phyloP scores from a whole-genome alignment of 192 early-diverging fungal genomes.

The Ambispora gerdemannii region DNA sequence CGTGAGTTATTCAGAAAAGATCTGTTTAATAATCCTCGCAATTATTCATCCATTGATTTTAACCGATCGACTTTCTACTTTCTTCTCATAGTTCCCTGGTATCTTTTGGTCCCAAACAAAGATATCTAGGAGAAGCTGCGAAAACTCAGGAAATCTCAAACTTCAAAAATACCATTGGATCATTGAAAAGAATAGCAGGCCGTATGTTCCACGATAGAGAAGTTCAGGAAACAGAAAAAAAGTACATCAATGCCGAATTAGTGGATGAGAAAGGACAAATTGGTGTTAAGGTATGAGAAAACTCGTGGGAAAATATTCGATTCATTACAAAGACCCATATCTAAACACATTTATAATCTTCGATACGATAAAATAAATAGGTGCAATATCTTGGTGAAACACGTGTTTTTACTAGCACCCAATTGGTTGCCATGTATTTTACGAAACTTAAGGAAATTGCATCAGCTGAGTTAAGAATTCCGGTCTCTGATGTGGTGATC shows the following conservation, averaged over 20 bases:
- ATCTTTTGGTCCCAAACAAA: conserved; percentile 92
- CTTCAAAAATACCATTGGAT: conserved; percentile 91
- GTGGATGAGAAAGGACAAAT: conserved; percentile 80
- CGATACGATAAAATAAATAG: conserved; percentile 30
- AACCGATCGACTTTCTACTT: not conserved
- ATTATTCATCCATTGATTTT: not conserved
- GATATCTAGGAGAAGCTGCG: conserved; percentile 91
- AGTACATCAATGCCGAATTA: conserved; percentile 79
- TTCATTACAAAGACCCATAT: not conserved
- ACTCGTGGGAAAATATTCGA: no score
- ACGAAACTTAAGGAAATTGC: conserved; percentile 90
- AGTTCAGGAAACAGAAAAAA: conserved; percentile 75
- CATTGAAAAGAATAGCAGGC: conserved; percentile 89
- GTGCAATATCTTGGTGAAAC: conserved; percentile 79
- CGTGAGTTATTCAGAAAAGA: conserved; percentile 52
- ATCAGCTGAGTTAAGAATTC: conserved; percentile 72
- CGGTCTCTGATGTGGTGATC: conserved; percentile 90
- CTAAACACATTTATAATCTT: not conserved
- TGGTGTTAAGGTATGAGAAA: conserved; percentile 60
- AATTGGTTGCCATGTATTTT: conserved; percentile 93
- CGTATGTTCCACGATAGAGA: conserved; percentile 84
- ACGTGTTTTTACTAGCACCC: conserved; percentile 78
- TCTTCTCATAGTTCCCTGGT: conserved; percentile 67
- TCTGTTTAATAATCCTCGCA: not conserved
- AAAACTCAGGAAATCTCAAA: conserved; percentile 96